A percentile compares a stretch with the other conserved stretches of the same genome.
These are phyloP conservation scores for Globisporangium perplexum DNA, from an alignment of 352 stramenopile species.

Conservation along the genomic window DNA sequence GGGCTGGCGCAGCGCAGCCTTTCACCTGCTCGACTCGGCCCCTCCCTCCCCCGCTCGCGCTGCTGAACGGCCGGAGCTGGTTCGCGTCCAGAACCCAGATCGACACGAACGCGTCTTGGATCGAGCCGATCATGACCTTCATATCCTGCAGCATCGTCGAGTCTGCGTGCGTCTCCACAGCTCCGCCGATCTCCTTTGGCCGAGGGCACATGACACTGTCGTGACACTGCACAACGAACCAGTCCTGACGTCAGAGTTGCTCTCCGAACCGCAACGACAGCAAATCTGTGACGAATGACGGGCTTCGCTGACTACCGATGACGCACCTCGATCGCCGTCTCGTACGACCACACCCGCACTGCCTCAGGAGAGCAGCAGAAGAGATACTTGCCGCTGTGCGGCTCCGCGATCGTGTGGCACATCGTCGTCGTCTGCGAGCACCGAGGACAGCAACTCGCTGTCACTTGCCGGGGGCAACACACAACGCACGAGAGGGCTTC, in stretches of 20 bases:
- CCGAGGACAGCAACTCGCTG: background rate
- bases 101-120: slow-evolving; percentile 77
- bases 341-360: slow-evolving; percentile 81
- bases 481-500: background rate
- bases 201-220: slow-evolving; percentile 59
- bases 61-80: slow-evolving; percentile 61
- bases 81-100: slow-evolving; percentile 77
- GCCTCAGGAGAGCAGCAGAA: slow-evolving; percentile 72
- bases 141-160: slow-evolving; percentile 78
- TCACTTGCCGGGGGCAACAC: background rate
- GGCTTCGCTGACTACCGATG: no score
- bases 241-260: background rate
- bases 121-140: slow-evolving; percentile 77
- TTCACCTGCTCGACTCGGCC: slow-evolving; percentile 6
- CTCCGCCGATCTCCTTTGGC: slow-evolving; percentile 46
- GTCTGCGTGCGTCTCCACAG: slow-evolving; percentile 55
- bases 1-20: slow-evolving; percentile 9
- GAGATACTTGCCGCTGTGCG: slow-evolving; percentile 75
- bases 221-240: slow-evolving; percentile 33
- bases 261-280: background rate
- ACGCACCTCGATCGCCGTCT: slow-evolving; percentile 53
- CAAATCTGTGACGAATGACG: background rate
- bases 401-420: slow-evolving; percentile 69
- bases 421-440: slow-evolving; percentile 70
- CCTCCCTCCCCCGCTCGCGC: slow-evolving; percentile 3